These are phyloP conservation scores for Bretschneidera sinensis DNA, from an alignment of 345 rosid genomes.

Conservation along the genomic window DNA sequence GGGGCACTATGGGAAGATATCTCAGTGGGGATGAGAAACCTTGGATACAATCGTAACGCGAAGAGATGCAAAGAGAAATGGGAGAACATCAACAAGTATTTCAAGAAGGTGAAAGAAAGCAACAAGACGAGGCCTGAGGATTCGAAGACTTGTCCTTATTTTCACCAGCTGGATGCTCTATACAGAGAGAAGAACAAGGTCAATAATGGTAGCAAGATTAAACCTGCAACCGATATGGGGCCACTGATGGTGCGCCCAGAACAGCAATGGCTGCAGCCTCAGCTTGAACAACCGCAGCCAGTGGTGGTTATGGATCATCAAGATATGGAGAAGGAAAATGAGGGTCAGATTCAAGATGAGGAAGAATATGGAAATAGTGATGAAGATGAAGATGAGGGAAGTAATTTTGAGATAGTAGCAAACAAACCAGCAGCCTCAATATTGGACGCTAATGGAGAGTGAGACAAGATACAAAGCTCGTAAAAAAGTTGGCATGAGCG, in stretches of 20 bases:
- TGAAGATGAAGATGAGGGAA: conserved; percentile 42
- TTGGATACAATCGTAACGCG: conserved; percentile 66
- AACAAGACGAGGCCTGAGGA: conserved; percentile 64
- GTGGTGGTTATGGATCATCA: too few species aligned
- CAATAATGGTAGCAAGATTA: too few species aligned
- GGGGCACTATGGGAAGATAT: conserved; percentile 93
- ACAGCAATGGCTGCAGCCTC: conserved; percentile 81
- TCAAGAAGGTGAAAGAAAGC: conserved; percentile 83
- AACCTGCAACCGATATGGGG: too few species aligned
- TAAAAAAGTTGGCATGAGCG: conserved; percentile 7
- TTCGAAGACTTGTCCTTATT: conserved; percentile 87
- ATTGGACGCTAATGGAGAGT: conserved; percentile 19
- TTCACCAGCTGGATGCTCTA: conserved; percentile 66
- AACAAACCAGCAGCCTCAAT: conserved; percentile 43
- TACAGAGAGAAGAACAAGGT: conserved; percentile 51
- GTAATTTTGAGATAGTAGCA: conserved; percentile 53
- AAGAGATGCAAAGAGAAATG: conserved; percentile 96
- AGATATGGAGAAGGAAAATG: conserved; percentile 31
- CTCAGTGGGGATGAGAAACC: conserved; percentile 55
- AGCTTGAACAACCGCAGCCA: too few species aligned
- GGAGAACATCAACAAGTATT: conserved; percentile 97
- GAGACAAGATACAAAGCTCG: conserved; percentile 15
- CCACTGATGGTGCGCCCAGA: conserved; percentile 62
- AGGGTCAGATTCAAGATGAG: conserved; percentile 19
- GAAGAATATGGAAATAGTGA: conserved; percentile 31